Conservation (phyloP, 805 yeast genomes). For the Teunomyces panamensis region DNA sequence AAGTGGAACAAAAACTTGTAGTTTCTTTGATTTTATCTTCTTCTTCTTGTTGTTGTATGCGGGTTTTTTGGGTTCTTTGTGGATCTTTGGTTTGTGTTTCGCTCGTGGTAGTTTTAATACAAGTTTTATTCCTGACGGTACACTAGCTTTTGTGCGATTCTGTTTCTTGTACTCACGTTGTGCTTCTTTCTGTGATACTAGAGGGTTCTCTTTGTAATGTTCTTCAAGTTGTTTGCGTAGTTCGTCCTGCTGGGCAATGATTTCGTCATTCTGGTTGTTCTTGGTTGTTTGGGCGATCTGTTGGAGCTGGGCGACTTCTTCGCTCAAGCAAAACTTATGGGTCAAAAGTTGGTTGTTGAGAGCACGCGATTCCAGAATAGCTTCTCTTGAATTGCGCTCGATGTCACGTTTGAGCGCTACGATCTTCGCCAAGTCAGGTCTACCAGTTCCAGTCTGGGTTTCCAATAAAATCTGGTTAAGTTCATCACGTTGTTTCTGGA, state of each 20-base stretch:
- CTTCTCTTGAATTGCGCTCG: constrained; percentile 14
- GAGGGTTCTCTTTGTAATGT: constrained; percentile 35
- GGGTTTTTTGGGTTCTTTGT: neutral
- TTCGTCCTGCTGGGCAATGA: constrained; percentile 12
- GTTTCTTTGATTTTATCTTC: constrained; percentile 1
- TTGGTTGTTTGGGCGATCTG: constrained; percentile 6
- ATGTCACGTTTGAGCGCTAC: constrained; percentile 6
- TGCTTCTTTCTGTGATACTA: constrained; percentile 38
- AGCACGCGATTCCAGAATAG: constrained; percentile 25
- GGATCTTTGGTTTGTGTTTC: constrained; percentile 1
- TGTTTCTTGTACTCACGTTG: neutral
- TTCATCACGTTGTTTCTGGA: constrained; percentile 14
- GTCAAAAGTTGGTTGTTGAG: constrained; percentile 29
- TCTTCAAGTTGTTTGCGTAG: constrained; percentile 28
- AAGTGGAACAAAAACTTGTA: neutral
- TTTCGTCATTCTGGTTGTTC: constrained; percentile 6
- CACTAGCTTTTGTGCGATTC: neutral
- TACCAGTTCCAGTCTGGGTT: constrained; percentile 2
- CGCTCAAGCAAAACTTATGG: constrained; percentile 23
- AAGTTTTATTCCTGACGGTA: constrained; percentile 7
- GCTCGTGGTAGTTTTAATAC: constrained; percentile 8
- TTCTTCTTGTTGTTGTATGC: neutral
- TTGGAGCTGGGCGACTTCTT: constrained; percentile 22
- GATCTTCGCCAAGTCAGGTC: neutral
- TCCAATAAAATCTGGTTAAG: constrained; percentile 6